These are phyloP conservation scores for Penicillium nucicola DNA, from an alignment of 495 filamentous ascomycete genomes.

Conservation along the genomic window DNA sequence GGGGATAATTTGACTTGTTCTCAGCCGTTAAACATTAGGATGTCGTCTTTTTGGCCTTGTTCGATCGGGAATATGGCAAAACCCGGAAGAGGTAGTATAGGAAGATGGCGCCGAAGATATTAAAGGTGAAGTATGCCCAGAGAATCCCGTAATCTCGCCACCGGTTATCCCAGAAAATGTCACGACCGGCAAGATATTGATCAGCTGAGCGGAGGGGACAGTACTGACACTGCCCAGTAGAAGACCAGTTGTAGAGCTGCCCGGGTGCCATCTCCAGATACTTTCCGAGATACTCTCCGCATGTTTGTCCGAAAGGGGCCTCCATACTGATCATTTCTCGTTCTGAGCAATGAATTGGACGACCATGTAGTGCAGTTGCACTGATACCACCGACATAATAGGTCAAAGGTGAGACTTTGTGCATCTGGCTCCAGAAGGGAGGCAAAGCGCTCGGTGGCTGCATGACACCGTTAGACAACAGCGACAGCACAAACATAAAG, in stretches of 20 bases:
- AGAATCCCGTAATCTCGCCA: conserved; percentile 62
- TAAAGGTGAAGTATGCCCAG: conserved; percentile 61
- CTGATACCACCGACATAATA: conserved; percentile 58
- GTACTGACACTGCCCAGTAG: conserved; percentile 51
- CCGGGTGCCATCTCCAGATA: conserved; percentile 48
- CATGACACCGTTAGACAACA: conserved; percentile 55
- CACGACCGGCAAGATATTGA: conserved; percentile 46
- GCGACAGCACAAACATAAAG: conserved; percentile 48
- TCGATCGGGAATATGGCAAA: neutral
- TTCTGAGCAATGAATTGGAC: conserved; percentile 44
- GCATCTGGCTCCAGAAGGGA: conserved; percentile 71
- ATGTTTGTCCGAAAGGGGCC: conserved; percentile 43
- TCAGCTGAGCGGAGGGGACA: conserved; percentile 57
- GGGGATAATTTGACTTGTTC: no score
- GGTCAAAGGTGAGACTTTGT: conserved; percentile 61
- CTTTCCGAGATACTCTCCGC: conserved; percentile 41
- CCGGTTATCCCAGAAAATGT: conserved; percentile 46
- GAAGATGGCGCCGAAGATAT: conserved; percentile 56
- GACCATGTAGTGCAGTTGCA: conserved; percentile 50
- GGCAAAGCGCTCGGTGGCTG: conserved; percentile 53
- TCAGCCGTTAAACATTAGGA: no score
- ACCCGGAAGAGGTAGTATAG: conserved; percentile 50
- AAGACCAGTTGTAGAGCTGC: conserved; percentile 47
- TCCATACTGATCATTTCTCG: conserved; percentile 51
- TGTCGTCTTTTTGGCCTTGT: no score